These are phyloP conservation scores for Alternaria arbusti DNA, from an alignment of 2,329 filamentous ascomycete species.

Conservation along the genomic window DNA sequence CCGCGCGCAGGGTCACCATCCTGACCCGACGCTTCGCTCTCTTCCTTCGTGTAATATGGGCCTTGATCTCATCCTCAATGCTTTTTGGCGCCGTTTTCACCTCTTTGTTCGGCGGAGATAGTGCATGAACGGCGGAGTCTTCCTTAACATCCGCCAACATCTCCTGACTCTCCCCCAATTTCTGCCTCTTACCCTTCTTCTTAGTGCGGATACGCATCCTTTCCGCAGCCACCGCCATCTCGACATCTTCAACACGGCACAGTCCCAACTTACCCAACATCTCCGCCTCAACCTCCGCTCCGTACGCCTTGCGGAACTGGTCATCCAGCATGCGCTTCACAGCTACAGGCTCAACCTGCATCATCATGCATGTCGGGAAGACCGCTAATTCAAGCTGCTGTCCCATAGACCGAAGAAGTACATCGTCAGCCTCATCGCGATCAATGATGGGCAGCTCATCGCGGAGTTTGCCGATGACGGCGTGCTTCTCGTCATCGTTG, in stretches of 20 bases:
- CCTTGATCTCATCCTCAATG: background rate
- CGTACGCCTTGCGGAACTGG: conserved; percentile 9
- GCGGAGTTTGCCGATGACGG: conserved; percentile 9
- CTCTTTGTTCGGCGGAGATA: background rate
- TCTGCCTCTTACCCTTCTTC: background rate
- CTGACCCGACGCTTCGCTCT: background rate
- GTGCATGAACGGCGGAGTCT: background rate
- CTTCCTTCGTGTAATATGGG: background rate
- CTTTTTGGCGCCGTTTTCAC: background rate
- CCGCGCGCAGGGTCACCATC: background rate
- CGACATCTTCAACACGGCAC: background rate
- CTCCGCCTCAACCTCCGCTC: background rate
- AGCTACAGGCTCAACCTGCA: conserved; percentile 7
- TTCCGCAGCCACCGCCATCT: background rate
- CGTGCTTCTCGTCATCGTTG: conserved; percentile 4
- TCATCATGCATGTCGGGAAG: conserved; percentile 12
- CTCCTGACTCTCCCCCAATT: background rate
- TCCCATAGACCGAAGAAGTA: background rate
- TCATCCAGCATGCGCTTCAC: conserved; percentile 15
- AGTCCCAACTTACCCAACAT: background rate
- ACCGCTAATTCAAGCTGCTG: conserved; percentile 4
- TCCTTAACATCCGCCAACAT: rapidly evolving
- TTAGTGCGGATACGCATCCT: background rate
- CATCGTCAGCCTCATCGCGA: conserved; percentile 10
- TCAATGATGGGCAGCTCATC: conserved; percentile 11